Percentiles rank a stretch among this genome's conserved stretches.
phyloP scores from a whole-genome alignment of 2,329 filamentous ascomycete species.

The Apiospora arundinis region DNA sequence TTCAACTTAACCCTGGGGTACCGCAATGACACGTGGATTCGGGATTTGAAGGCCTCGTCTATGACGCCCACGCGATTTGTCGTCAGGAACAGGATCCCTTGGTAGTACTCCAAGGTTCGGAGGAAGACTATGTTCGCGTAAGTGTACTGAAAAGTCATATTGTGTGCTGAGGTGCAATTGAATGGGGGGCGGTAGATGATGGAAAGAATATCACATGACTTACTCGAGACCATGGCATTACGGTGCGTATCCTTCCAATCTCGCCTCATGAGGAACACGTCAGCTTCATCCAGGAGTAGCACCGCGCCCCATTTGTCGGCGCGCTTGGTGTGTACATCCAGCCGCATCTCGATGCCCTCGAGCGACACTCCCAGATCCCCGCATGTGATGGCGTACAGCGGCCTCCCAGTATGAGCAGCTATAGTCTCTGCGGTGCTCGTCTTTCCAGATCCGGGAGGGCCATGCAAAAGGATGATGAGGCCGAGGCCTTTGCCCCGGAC shows the following conservation, averaged over 20 bases:
- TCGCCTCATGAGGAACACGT: conserved; percentile 44
- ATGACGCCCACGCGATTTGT: conserved; percentile 32
- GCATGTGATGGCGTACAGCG: conserved; percentile 41
- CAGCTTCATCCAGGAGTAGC: conserved; percentile 40
- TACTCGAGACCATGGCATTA: conserved; percentile 30
- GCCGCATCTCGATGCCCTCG: conserved; percentile 32
- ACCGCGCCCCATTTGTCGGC: conserved; percentile 48
- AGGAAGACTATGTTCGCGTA: conserved; percentile 26
- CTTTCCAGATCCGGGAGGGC: conserved; percentile 52
- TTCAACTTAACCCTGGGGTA: conserved; percentile 25
- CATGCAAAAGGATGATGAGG: conserved; percentile 51
- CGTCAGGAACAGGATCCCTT: conserved; percentile 32
- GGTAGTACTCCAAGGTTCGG: conserved; percentile 29
- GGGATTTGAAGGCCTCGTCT: conserved; percentile 35
- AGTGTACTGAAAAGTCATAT: neutral
- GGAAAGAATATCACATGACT: neutral
- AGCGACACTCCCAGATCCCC: conserved; percentile 39
- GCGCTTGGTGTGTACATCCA: conserved; percentile 44
- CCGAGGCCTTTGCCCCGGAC: conserved; percentile 39
- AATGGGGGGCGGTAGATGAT: too few species aligned
- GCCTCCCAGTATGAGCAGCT: conserved; percentile 41
- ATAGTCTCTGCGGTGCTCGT: conserved; percentile 45
- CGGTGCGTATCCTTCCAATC: conserved; percentile 26
- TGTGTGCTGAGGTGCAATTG: too few species aligned
- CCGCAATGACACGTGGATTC: conserved; percentile 32